Evolutionary conservation across 805 yeast species (phyloP), one percentile per base, ranked within the genome.

Genomic region (Sungouiella thailandica): DNA sequence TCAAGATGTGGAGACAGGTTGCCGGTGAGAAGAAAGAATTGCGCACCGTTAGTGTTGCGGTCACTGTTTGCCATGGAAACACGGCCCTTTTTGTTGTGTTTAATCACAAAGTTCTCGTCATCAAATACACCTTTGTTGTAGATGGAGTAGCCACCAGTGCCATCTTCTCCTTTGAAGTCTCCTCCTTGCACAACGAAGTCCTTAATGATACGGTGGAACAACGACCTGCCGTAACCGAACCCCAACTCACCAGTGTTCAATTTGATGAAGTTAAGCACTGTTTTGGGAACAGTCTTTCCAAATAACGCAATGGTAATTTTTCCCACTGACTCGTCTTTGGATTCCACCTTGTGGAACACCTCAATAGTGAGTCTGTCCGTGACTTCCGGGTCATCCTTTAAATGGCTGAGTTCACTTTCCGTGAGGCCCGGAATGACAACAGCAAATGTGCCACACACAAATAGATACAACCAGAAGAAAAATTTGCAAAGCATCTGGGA

Each of bases 321-420:
- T 3, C 81, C 81, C 6, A 69, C 22, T 22, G 18, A 41, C 5
- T 23, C 26, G 5, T 31, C 37, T 6, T 35, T 48, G 7, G 46
- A 43, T 4, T 37, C 34, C 10, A 28, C 48, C 5, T 48, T 58
- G 22, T 62, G 63, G 17, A 57, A 34, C 20, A 76, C 53, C 31
- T 62, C 60, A 37, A 76, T 60, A 11, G 45, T 43, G 3, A 76
- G 72, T 23, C 57, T 53, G 46, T 74, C 76, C 1, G 78, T 73
- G 27, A 70, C 50, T 11, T 58, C 50, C 1, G 80, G 80, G 41
- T 76, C 80, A n/a, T 51, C 55, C 13, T 39, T 27, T 11, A 58
- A 35, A 25, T 38, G 38, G 28, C 34, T 36, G 24, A 49, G 36
- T 32, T 57, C 57, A n/a, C 46, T 47, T 4, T 39, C 24, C 11